A percentile compares a stretch with the other conserved stretches of the same genome.
Conservation (phyloP, 352 stramenopile genomes). For the Globisporangium cylindrosporum region DNA sequence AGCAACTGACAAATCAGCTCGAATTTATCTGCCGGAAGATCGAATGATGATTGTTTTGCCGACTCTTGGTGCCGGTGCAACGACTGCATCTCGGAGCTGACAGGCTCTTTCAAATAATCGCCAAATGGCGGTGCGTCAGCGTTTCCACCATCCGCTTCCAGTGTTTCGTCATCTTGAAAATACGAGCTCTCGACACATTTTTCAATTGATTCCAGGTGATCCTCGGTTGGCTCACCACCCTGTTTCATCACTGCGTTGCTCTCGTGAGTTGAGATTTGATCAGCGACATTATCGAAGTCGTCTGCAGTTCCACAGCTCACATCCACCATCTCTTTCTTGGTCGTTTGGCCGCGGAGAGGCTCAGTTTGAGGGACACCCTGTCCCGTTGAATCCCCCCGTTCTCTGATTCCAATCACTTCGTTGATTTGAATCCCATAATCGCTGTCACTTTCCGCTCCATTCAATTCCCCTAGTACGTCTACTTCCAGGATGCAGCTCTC, state of each 20-base stretch:
- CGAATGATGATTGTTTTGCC: not conserved
- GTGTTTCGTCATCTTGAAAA: too few species aligned
- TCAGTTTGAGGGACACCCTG: not conserved
- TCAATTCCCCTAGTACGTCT: not conserved
- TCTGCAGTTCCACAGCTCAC: slow-evolving; percentile 3
- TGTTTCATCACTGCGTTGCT: not conserved
- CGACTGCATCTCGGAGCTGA: not conserved
- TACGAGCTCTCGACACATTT: not conserved
- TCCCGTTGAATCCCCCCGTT: not conserved
- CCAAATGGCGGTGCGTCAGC: not conserved
- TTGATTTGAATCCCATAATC: not conserved
- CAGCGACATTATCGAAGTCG: not conserved
- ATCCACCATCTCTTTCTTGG: not conserved
- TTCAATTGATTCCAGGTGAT: not conserved
- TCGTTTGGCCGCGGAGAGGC: not conserved
- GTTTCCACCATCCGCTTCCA: not conserved
- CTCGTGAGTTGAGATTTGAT: not conserved
- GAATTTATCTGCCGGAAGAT: slow-evolving; percentile 29
- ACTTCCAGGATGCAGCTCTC: not conserved
- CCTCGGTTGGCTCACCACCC: not conserved
- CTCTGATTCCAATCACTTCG: not conserved
- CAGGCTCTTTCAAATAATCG: not conserved
- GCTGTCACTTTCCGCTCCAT: not conserved
- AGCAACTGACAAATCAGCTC: slow-evolving; percentile 35
- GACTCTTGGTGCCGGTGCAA: not conserved